Conservation (phyloP, 495 filamentous ascomycete species). For the Lophium mytilinum region DNA sequence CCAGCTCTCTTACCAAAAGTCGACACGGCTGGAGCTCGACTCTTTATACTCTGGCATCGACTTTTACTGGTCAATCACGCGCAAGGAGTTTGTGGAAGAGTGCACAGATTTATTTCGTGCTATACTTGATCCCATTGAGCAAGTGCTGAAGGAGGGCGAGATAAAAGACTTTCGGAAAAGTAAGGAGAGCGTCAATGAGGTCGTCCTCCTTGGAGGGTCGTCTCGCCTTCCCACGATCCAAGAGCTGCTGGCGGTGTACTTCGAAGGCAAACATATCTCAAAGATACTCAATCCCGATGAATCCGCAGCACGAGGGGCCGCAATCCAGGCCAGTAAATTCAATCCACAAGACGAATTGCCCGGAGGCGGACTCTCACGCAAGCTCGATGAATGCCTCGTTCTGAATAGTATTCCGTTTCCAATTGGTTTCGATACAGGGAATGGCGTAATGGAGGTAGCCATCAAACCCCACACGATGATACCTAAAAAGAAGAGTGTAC, state of each 20-base stretch:
- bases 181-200: slow-evolving; percentile 93
- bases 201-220: slow-evolving; percentile 96
- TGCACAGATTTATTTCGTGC: slow-evolving; percentile 98
- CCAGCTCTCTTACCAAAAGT: slow-evolving; percentile 96
- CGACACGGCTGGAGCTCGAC: slow-evolving; percentile 95
- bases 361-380: too few species aligned
- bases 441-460: slow-evolving; percentile 95
- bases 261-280: slow-evolving; percentile 80
- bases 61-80: slow-evolving; percentile 96
- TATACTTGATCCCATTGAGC: slow-evolving; percentile 97
- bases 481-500: slow-evolving; percentile 92
- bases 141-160: slow-evolving; percentile 91
- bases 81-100: slow-evolving; percentile 98
- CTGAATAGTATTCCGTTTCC: slow-evolving; percentile 98
- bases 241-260: slow-evolving; percentile 90
- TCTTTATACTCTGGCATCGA: slow-evolving; percentile 94
- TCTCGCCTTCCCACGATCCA: slow-evolving; percentile 98
- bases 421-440: slow-evolving; percentile 96
- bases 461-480: slow-evolving; percentile 94
- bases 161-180: slow-evolving; percentile 44
- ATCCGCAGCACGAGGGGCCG: slow-evolving; percentile 93
- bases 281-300: slow-evolving; percentile 99
- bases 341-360: too few species aligned
- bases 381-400: slow-evolving; percentile 52
- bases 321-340: slow-evolving; percentile 92